Evolutionary conservation across 495 filamentous ascomycete species (phyloP), one percentile per base, ranked within the genome.

Genomic region (Penicillium cinerascens): DNA sequence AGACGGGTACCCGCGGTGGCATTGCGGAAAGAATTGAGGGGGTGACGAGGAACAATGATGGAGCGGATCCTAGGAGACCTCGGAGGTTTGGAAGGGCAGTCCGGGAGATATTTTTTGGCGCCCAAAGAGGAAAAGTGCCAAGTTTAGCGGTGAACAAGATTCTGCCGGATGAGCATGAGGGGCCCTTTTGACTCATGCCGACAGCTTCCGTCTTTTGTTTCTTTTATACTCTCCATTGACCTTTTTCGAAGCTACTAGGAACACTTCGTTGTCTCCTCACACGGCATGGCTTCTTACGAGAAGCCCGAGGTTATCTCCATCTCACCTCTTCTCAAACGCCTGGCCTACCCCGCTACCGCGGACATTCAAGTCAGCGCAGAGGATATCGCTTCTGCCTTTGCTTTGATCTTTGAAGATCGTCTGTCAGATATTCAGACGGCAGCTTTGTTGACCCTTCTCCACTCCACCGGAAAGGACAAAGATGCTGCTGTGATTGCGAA

Each of bases 331-430:
- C 83, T 97, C 46, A 83, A 88, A 52, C 79, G 84, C 36, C 79
- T 97, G 21, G 83, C 78, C 15, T 87, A 88, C 81, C 85, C 88
- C 45, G 74, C 80, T 27, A 76, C 81, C 0, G 63, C 67, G 9
- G 63, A 71, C 17, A 62, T 68, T 22, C 70, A 75, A 20, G 85
- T 91, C 11, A 81, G 82, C 17, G 85, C 92, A 17, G 78, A 84
- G 33, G 87, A 95, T 54, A 92, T 99, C 60, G 91, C 92, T 49
- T 72, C 85, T 7, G 92, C 93, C 15, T 85, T 99, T 57, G 84
- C 89, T 3, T 77, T 87, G 57, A 92, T 96, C 64, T 97, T 97
- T 64, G 89, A 88, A 22, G 83, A 96, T 70, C 78, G 82, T 38
- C 74, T 97, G 2, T 91, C 87, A 1, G 82, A 86, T 22, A 86